phyloP scores from a whole-genome alignment of 306 rosid genomes.

The Senna tora region DNA sequence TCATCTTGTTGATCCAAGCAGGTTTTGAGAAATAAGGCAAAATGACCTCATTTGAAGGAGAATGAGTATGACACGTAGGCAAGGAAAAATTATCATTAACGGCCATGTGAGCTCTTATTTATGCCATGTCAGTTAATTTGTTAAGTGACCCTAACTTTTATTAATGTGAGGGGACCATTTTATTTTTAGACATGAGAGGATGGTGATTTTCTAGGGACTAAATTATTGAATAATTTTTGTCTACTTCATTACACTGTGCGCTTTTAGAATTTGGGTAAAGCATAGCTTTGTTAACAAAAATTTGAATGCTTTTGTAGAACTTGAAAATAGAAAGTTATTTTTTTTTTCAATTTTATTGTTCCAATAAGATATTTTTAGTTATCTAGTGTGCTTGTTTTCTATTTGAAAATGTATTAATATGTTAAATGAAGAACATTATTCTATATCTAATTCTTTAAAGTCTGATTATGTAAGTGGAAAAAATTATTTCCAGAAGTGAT shows the following conservation, averaged over 20 bases:
- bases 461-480: background rate
- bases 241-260: background rate
- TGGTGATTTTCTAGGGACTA: too few relatives aligned
- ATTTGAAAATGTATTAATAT: background rate
- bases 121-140: too few relatives aligned
- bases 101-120: too few relatives aligned
- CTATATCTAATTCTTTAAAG: too few relatives aligned
- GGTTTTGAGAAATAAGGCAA: too few relatives aligned
- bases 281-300: constrained; percentile 19
- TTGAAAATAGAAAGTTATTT: background rate
- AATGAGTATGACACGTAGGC: too few relatives aligned
- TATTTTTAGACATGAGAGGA: too few relatives aligned
- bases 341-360: constrained; percentile 4
- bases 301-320: background rate
- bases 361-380: background rate
- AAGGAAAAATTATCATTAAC: too few relatives aligned
- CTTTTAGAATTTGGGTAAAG: constrained; percentile 6
- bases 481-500: constrained; percentile 15
- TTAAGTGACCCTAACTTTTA: too few relatives aligned
- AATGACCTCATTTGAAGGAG: too few relatives aligned
- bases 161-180: too few relatives aligned
- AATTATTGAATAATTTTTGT: background rate
- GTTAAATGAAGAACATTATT: background rate
- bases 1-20: too few relatives aligned
- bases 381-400: background rate